Base-by-base conservation (phyloP, 352 stramenopile genomes). In the Phytophthora meadii region DNA sequence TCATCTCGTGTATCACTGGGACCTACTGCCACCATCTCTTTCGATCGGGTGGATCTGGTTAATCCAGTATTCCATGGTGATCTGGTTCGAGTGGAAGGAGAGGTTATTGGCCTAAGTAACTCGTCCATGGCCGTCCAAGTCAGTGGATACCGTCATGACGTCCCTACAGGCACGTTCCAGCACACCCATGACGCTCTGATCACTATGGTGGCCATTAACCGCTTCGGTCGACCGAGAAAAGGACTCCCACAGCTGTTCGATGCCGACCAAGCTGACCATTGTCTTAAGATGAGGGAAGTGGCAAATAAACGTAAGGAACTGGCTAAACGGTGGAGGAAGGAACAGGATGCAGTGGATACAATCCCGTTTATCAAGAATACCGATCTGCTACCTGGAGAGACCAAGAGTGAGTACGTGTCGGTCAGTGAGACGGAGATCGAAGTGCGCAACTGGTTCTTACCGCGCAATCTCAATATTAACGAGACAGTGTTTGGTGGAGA, bases 401-500 rank as follows among this genome's bases (percentile, higher is more conserved):
- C 63, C 40, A 88, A 88, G 50, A 39, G 62, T 25, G 24, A 65
- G 42, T 84, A 79, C 54, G 76, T 89, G 4, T 17, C 76, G 0
- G 70, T 92, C 41, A 68, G 59, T 14, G 84, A 89, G 27, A 90
- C 84, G 50, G 69, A 84, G 46, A 74, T 93, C 32, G 79, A 92
- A 70, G 64, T 90, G 42, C 77, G 81, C 65, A 87, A 92, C 39
- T 82, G 79, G 77, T 90, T 93, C 51, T 56, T 90, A 54, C 81
- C 84, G 19, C 77, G 81, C 65, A 82, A 87, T 48, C 67, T 91
- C 36, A 93, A 93, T 65, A 77, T 83, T 48, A 89, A 90, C 60
- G 55, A 89, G 12, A 90, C 81, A 15, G 70, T 92, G 3, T 92
- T 92, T 27, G 82, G 82, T 46, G 82, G 84, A 22, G 82, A 89